Percentiles rank a stretch among this genome's conserved stretches.
Evolutionary conservation across 371 early-diverging fungal species (phyloP).

Genomic region (Lichtheimia corymbifera): DNA sequence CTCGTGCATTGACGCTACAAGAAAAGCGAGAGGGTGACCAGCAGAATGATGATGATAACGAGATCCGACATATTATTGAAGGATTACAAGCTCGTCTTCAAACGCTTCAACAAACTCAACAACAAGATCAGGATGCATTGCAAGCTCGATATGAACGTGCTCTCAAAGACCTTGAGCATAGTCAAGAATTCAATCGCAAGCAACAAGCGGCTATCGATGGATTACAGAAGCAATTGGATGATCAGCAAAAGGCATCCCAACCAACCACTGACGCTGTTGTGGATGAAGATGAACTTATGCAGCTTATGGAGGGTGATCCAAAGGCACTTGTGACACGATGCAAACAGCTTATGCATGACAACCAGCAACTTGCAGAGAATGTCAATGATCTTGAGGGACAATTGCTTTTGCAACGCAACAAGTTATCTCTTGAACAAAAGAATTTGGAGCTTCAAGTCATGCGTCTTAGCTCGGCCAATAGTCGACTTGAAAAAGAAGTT

Average conservation of each 20-base stretch:
- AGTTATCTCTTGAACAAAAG: conserved; percentile 36
- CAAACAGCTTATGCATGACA: conserved; percentile 25
- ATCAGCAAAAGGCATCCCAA: neutral
- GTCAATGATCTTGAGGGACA: conserved; percentile 43
- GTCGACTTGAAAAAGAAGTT: conserved; percentile 49
- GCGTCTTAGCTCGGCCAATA: conserved; percentile 42
- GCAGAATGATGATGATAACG: conserved; percentile 4
- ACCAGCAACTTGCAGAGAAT: conserved; percentile 31
- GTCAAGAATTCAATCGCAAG: conserved; percentile 5
- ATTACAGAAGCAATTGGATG: neutral
- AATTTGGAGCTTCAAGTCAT: conserved; percentile 42
- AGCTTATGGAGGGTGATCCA: neutral
- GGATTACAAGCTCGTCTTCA: conserved; percentile 7
- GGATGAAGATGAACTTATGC: neutral
- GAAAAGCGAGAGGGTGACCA: neutral
- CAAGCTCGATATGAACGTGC: conserved; percentile 8
- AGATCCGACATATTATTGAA: conserved; percentile 5
- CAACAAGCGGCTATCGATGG: conserved; percentile 8
- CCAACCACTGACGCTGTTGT: neutral
- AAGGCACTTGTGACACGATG: conserved; percentile 9
- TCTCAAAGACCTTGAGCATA: conserved; percentile 3
- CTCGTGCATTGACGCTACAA: neutral
- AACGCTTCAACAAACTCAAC: conserved; percentile 10
- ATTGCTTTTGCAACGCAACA: conserved; percentile 33
- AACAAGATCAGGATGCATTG: conserved; percentile 7